Percentiles rank a stretch among this genome's conserved stretches.
These are phyloP conservation scores for Pueraria montana DNA, from an alignment of 306 rosid species.

Conservation along the genomic window DNA sequence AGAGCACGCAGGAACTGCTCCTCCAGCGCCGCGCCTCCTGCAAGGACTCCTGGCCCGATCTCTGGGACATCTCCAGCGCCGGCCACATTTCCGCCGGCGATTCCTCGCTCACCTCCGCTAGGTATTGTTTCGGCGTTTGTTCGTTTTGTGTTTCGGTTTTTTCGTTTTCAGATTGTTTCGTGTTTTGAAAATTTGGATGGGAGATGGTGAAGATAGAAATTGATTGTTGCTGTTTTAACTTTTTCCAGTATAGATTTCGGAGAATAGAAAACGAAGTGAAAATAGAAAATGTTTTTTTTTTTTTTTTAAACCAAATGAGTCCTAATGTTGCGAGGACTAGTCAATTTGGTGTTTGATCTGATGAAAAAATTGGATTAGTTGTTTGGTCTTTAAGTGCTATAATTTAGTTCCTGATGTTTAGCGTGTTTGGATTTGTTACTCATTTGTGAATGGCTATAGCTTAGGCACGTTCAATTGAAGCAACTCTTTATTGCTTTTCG, in stretches of 20 bases:
- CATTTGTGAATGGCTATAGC: neutral
- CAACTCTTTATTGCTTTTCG: neutral
- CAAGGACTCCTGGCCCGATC: slow-evolving; percentile 89
- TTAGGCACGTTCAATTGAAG: neutral
- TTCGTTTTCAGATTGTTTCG: neutral
- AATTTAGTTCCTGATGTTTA: neutral
- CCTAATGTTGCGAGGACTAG: neutral
- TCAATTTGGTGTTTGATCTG: neutral
- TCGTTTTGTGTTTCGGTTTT: neutral
- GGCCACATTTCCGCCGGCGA: slow-evolving; percentile 91
- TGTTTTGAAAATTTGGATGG: neutral
- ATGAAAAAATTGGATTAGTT: neutral
- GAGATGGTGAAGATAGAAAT: neutral
- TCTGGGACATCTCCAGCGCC: slow-evolving; percentile 97
- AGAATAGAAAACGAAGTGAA: neutral
- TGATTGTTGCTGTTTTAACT: neutral
- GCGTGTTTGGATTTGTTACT: neutral
- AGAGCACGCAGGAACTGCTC: slow-evolving; percentile 81
- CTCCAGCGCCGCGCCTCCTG: slow-evolving; percentile 81
- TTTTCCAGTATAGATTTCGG: neutral
- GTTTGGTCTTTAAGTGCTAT: neutral
- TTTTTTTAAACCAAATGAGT: neutral
- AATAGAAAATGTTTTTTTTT: neutral
- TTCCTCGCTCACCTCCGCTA: slow-evolving; percentile 77
- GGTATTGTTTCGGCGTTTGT: slow-evolving; percentile 53